Evolutionary conservation across 2,329 filamentous ascomycete species (phyloP).

Genomic region (Cladophialophora chaetospira): DNA sequence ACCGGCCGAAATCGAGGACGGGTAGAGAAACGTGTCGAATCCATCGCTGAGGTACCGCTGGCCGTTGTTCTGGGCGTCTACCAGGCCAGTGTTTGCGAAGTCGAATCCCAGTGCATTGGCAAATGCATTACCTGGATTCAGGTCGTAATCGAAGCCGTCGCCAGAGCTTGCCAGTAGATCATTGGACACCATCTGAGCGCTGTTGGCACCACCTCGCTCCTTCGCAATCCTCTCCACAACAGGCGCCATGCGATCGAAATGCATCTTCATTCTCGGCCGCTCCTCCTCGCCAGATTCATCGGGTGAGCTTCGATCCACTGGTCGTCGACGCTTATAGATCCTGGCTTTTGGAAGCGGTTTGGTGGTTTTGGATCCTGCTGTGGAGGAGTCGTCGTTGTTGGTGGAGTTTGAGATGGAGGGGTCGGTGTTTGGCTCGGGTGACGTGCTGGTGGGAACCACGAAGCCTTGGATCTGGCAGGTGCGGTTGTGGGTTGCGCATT

Average conservation of each 20-base stretch:
- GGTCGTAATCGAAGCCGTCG: not conserved
- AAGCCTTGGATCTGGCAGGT: conserved; percentile 28
- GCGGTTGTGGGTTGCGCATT: conserved; percentile 26
- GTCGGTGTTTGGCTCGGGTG: not conserved
- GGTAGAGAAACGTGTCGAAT: not conserved
- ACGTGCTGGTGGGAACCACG: conserved; percentile 12
- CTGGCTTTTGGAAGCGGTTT: not conserved
- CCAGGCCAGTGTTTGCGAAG: not conserved
- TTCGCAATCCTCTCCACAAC: conserved; percentile 22
- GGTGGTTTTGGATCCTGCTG: not conserved
- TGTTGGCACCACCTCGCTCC: not conserved
- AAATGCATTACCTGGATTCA: not conserved
- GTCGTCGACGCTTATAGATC: conserved; percentile 25
- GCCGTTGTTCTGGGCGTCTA: not conserved
- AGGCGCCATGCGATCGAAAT: conserved; percentile 22
- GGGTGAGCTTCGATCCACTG: not conserved
- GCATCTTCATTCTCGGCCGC: conserved; percentile 17
- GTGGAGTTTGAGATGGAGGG: not conserved
- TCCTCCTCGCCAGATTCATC: conserved; percentile 4
- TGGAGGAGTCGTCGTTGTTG: not conserved
- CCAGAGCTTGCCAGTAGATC: no score
- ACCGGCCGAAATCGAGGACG: no score
- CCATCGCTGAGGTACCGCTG: not conserved
- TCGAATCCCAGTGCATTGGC: not conserved
- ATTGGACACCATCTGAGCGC: no score